These are phyloP conservation scores for Penicillium fimorum DNA, from an alignment of 495 filamentous ascomycete genomes.

Conservation along the genomic window DNA sequence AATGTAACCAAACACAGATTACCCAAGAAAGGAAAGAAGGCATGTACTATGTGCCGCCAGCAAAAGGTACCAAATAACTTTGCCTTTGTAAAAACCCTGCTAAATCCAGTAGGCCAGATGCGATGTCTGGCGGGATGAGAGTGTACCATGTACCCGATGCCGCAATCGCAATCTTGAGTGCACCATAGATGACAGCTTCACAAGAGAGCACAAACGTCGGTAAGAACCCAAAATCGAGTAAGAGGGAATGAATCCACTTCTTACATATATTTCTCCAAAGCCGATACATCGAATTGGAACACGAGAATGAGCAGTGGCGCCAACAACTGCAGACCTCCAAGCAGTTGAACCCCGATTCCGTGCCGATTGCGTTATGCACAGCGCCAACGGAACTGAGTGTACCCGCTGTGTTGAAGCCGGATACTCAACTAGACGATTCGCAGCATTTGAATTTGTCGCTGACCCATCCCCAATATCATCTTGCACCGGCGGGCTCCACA, in stretches of 20 bases:
- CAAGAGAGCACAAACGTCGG: constrained; percentile 46
- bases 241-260: background rate
- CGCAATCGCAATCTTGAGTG: constrained; percentile 37
- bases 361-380: constrained; percentile 32
- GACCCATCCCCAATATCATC: constrained; percentile 20
- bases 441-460: constrained; percentile 14
- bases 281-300: constrained; percentile 38
- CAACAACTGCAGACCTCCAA: constrained; percentile 31
- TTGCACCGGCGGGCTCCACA: constrained; percentile 11
- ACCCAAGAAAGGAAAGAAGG: constrained; percentile 43
- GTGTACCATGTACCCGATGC: constrained; percentile 39
- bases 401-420: background rate
- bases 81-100: background rate
- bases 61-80: constrained; percentile 36
- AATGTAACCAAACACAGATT: constrained; percentile 24
- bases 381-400: constrained; percentile 33
- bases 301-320: constrained; percentile 40
- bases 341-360: constrained; percentile 21
- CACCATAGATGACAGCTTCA: constrained; percentile 44
- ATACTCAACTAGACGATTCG: constrained; percentile 11
- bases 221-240: constrained; percentile 15
- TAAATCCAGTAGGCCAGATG: constrained; percentile 37
- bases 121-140: constrained; percentile 38
- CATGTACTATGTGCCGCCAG: constrained; percentile 47
- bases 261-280: constrained; percentile 14